Base-by-base conservation (phyloP, 495 filamentous ascomycete genomes). In the Parathielavia appendiculata region DNA sequence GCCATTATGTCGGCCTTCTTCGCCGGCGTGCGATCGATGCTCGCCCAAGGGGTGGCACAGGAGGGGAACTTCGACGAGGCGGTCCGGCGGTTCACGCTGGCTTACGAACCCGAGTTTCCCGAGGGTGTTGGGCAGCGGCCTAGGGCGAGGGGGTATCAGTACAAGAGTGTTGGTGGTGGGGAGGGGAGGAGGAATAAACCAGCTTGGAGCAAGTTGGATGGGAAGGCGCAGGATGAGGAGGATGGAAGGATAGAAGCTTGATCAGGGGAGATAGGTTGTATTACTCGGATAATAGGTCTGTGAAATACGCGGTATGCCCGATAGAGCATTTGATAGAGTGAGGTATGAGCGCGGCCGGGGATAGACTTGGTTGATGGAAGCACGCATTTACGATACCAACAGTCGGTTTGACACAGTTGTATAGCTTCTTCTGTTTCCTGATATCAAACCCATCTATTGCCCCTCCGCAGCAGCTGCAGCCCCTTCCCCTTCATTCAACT, bases 61-160 rank as follows among this genome's bases (percentile, higher is more conserved):
- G 69, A 71, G 0, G 81, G 77, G 6, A 83, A 75, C 19, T 95
- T 92, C 51, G 85, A 90, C 35, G 65, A 73, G 2, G 83, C 86
- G 26, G 69, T 66, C 22, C 58, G 70, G 16, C 55, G 48, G 0
- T 98, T 98, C 64, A 69, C 68, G 17, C 67, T 71, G 12, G 61
- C 59, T 1, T 97, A 96, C 62, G 84, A 86, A 44, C 63, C 79
- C 0, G 78, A 85, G 13, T 63, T 97, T 16, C 92, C 92, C 0
- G 76, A 80, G 45, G 83, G 82, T 39, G 90, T 81, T 0, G 92
- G 90, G 6, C 79, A 87, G 67, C 84, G 91, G 2, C 93, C 93
- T 41, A 78, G 92, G 59, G 76, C 91, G 41, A 82, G 92, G 63
- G 92, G 92, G 22, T 95, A 97, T 62, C 88, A 95, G 63, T 86